Evolutionary conservation across 139 green algal species (phyloP).

Genomic region (Tetradesmus obliquus): DNA sequence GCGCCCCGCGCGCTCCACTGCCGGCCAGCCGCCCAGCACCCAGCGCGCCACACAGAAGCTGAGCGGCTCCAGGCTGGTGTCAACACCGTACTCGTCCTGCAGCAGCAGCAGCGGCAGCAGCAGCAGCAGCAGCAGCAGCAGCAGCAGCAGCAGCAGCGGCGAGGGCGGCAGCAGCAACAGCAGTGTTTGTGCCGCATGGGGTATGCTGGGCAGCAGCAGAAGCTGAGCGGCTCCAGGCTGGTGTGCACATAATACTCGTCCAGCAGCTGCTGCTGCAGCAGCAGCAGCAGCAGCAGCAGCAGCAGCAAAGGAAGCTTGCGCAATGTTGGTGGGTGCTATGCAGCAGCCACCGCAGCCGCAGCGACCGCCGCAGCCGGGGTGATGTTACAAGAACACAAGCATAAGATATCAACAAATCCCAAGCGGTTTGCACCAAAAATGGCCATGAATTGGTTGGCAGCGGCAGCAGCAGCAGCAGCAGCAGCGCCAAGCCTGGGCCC

Average conservation of each 20-base stretch:
- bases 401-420: too few relatives aligned
- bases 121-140: not conserved
- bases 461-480: not conserved
- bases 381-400: too few relatives aligned
- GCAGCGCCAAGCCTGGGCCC: not conserved
- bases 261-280: not conserved
- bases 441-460: too few relatives aligned
- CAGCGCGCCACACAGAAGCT: slow-evolving; percentile 67
- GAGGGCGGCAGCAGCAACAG: not conserved
- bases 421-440: too few relatives aligned
- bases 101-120: slow-evolving; percentile 6
- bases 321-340: too few relatives aligned
- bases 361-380: too few relatives aligned
- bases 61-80: slow-evolving; percentile 79
- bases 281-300: not conserved
- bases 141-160: not conserved
- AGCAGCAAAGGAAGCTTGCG: not conserved
- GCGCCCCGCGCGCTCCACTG: slow-evolving; percentile 67
- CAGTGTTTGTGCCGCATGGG: not conserved
- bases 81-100: slow-evolving; percentile 81
- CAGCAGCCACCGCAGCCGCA: too few relatives aligned
- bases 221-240: not conserved
- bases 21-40: slow-evolving; percentile 70
- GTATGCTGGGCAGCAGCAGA: not conserved
- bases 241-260: not conserved